phyloP scores from a whole-genome alignment of 139 green algal genomes.

The Picochlorum sp. region DNA sequence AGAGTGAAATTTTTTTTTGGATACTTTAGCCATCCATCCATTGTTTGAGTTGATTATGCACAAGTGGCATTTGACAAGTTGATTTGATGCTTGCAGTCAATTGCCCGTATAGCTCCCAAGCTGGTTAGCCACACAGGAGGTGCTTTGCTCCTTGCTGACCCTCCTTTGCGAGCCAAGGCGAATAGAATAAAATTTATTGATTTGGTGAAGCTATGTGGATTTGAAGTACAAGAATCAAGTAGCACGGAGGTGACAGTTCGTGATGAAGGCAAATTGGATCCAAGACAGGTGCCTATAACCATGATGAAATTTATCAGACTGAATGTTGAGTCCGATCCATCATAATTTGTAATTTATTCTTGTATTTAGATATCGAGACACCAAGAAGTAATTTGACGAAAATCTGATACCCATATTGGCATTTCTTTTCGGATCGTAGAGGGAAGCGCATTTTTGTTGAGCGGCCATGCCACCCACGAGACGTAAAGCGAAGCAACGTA shows the following conservation, averaged over 20 bases:
- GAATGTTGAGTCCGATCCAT: neutral
- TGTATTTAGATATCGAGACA: neutral
- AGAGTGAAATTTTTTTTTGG: too few species aligned
- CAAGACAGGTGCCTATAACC: constrained; percentile 1
- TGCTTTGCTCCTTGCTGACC: constrained; percentile 39
- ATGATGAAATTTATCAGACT: neutral
- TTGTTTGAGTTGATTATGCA: constrained; percentile 20
- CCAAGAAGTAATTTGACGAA: neutral
- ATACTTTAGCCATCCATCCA: constrained; percentile 23
- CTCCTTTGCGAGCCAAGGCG: constrained; percentile 20
- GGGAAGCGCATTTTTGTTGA: too few species aligned
- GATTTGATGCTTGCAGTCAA: too few species aligned
- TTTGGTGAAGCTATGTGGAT: constrained; percentile 13
- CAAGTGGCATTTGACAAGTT: neutral
- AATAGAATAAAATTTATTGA: constrained; percentile 33
- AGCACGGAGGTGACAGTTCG: constrained; percentile 3
- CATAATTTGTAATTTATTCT: neutral
- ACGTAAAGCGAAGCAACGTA: neutral
- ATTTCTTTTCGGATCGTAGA: too few species aligned
- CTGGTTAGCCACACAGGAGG: neutral
- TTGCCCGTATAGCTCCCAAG: neutral
- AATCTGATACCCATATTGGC: too few species aligned
- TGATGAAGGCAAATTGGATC: neutral
- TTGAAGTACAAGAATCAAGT: neutral
- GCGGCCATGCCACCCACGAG: constrained; percentile 2